These are phyloP conservation scores for Cantharellus cinnabarinus DNA, from an alignment of 768 basidiomycete genomes.

Conservation along the genomic window DNA sequence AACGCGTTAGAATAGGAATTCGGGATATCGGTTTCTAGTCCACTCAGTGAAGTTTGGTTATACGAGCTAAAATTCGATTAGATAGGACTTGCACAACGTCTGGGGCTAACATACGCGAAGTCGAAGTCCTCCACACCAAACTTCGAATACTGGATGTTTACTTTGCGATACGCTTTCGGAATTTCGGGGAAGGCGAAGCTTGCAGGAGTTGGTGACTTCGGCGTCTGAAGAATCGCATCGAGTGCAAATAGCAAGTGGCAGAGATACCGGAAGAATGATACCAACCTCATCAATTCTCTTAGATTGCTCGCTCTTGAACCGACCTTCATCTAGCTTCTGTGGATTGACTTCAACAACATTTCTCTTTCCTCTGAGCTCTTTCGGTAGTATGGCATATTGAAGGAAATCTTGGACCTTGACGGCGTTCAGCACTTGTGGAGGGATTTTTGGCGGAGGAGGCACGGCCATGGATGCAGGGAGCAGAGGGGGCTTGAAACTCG, in stretches of 20 bases:
- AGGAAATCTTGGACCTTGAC: constrained; percentile 82
- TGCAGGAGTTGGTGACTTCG: constrained; percentile 3
- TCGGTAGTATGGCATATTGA: constrained; percentile 74
- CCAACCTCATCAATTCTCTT: constrained; percentile 27
- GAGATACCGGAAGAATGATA: background rate
- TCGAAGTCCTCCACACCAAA: constrained; percentile 99
- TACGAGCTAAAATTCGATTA: constrained; percentile 42
- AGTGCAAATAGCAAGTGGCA: background rate
- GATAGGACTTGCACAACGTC: background rate
- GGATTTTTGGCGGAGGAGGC: constrained; percentile 60
- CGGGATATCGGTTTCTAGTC: constrained; percentile 88
- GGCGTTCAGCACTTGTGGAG: constrained; percentile 47
- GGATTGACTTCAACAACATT: constrained; percentile 43
- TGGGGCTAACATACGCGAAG: constrained; percentile 46
- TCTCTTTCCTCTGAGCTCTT: constrained; percentile 63
- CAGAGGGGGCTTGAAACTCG: constrained; percentile 29
- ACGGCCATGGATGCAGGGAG: constrained; percentile 21
- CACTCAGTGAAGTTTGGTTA: constrained; percentile 77
- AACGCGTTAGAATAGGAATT: constrained; percentile 93
- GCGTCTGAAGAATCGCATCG: background rate
- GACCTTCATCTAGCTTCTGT: constrained; percentile 32
- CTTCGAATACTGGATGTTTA: constrained; percentile 96
- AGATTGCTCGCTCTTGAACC: constrained; percentile 71
- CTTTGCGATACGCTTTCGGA: constrained; percentile 68
- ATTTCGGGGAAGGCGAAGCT: constrained; percentile 37